Evolutionary conservation across 1,139 yeast species (phyloP).

Genomic region (Candida labiduridarum): DNA sequence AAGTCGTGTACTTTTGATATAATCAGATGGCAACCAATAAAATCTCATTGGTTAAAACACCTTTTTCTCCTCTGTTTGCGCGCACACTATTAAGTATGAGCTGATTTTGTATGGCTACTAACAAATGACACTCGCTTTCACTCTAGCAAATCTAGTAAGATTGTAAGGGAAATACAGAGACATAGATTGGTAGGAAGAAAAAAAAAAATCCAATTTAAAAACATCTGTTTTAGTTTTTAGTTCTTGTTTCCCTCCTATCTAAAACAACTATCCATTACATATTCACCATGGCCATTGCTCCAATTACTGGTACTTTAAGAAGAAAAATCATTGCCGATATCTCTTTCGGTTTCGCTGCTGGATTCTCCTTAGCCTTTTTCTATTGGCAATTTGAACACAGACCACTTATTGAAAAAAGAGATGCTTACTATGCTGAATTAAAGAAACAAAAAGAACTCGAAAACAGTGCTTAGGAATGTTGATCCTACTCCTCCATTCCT

Average conservation of each 20-base stretch:
- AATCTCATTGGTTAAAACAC: slow-evolving; percentile 17
- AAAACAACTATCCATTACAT: slow-evolving; percentile 1
- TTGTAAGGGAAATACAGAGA: not conserved
- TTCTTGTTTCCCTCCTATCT: not conserved
- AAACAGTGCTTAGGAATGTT: slow-evolving; percentile 34
- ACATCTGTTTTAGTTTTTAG: not conserved
- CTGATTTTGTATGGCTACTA: slow-evolving; percentile 18
- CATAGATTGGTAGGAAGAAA: not conserved
- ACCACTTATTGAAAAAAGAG: slow-evolving; percentile 72
- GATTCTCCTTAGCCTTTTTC: slow-evolving; percentile 36
- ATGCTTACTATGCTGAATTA: slow-evolving; percentile 77
- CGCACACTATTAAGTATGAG: slow-evolving; percentile 15
- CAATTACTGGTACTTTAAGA: slow-evolving; percentile 83
- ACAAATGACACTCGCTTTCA: not conserved
- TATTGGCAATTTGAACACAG: slow-evolving; percentile 58
- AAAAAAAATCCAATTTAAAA: not conserved
- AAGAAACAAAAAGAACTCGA: slow-evolving; percentile 75
- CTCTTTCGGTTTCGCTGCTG: slow-evolving; percentile 59
- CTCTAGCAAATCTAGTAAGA: not conserved
- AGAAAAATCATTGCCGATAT: slow-evolving; percentile 84
- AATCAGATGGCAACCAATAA: slow-evolving; percentile 12
- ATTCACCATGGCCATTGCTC: slow-evolving; percentile 76
- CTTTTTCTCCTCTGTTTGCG: not conserved
- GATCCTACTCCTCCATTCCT: not conserved
- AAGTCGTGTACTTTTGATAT: slow-evolving; percentile 1